Conservation (phyloP, 192 early-diverging fungal species). For the Umbelopsis isabellina region DNA sequence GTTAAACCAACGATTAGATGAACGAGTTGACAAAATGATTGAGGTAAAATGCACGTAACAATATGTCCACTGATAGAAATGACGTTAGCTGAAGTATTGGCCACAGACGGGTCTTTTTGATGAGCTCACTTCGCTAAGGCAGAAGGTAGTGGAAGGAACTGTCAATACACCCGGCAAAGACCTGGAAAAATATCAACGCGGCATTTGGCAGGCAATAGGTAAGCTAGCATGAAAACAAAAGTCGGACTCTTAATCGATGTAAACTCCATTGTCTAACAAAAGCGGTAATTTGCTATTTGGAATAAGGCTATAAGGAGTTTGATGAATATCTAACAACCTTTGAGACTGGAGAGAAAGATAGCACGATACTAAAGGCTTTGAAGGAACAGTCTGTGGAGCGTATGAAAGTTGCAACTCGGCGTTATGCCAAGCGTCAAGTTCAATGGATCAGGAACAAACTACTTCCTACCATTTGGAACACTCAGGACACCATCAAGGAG, state of each 20-base stretch:
- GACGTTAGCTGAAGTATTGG: neutral
- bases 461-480: constrained; percentile 47
- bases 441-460: constrained; percentile 85
- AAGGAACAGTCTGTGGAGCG: constrained; percentile 63
- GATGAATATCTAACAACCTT: constrained; percentile 64
- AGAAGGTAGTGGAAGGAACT: constrained; percentile 57
- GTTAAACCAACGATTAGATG: constrained; percentile 80
- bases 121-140: constrained; percentile 52
- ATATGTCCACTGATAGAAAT: neutral
- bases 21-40: constrained; percentile 89
- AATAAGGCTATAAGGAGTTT: constrained; percentile 88
- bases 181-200: constrained; percentile 58
- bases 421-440: constrained; percentile 85
- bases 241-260: neutral
- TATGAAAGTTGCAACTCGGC: constrained; percentile 88
- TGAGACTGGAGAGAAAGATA: constrained; percentile 31
- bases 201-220: constrained; percentile 79
- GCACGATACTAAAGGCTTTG: constrained; percentile 28
- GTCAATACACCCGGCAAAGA: constrained; percentile 45
- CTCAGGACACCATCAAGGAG: constrained; percentile 33
- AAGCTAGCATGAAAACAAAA: neutral
- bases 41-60: constrained; percentile 44
- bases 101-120: constrained; percentile 57
- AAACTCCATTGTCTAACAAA: neutral
- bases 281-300: constrained; percentile 28